Evolutionary conservation across 257 asterid genomes (phyloP).

Genomic region (Nicotiana undulata): DNA sequence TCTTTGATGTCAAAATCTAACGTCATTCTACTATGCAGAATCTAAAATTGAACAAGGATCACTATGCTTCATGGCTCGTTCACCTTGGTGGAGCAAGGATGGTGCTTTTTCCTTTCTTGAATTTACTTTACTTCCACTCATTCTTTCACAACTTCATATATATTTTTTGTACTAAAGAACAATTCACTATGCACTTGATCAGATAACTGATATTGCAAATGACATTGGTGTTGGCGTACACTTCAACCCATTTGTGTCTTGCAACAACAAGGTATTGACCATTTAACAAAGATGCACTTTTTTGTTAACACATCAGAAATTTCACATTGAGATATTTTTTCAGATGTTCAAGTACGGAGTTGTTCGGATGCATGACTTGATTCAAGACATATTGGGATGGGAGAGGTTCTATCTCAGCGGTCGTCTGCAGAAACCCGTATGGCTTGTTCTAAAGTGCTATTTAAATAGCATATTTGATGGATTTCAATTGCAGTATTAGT

Average conservation of each 20-base stretch:
- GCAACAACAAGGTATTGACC: constrained; percentile 42
- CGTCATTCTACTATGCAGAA: constrained; percentile 35
- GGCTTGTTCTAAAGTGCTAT: constrained; percentile 6
- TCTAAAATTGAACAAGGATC: constrained; percentile 57
- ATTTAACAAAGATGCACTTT: constrained; percentile 5
- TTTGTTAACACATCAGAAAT: neutral
- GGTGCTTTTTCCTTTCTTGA: constrained; percentile 35
- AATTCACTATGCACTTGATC: constrained; percentile 3
- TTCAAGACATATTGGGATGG: constrained; percentile 63
- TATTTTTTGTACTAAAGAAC: neutral
- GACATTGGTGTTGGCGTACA: constrained; percentile 72
- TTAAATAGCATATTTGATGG: neutral
- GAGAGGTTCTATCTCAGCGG: constrained; percentile 77
- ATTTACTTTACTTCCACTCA: constrained; percentile 1
- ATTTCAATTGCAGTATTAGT: neutral
- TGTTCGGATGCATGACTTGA: constrained; percentile 61
- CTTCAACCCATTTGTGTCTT: constrained; percentile 74
- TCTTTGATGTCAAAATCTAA: constrained; percentile 16
- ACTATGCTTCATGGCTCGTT: constrained; percentile 77
- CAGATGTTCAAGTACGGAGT: constrained; percentile 80
- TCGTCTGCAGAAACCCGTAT: constrained; percentile 87
- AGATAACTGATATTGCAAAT: constrained; percentile 68
- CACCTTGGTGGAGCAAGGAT: constrained; percentile 76
- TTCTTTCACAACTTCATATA: neutral
- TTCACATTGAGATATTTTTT: constrained; percentile 15